Conservation (phyloP, 495 filamentous ascomycete species). For the Hypoxylon rickii region DNA sequence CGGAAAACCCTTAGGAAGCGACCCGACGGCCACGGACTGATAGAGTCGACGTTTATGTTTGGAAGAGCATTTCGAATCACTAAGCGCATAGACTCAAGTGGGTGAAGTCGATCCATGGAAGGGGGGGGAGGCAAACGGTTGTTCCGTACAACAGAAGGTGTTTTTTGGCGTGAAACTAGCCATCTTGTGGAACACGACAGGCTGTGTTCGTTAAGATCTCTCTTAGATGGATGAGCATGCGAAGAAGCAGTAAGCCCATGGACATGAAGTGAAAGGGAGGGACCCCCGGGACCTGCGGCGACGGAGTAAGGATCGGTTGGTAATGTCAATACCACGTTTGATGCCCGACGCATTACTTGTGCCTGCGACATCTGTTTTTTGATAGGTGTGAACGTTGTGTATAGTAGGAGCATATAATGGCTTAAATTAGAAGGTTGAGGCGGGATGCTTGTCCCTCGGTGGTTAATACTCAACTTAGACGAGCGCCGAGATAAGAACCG, state of each 20-base stretch:
- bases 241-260: slow-evolving; percentile 19
- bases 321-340: slow-evolving; percentile 32
- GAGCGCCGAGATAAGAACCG: slow-evolving; percentile 20
- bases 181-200: slow-evolving; percentile 40
- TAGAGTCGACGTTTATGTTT: slow-evolving; percentile 35
- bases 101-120: slow-evolving; percentile 44
- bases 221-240: slow-evolving; percentile 30
- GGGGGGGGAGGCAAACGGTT: slow-evolving; percentile 14
- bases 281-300: slow-evolving; percentile 27
- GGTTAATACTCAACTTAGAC: slow-evolving; percentile 16
- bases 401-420: slow-evolving; percentile 30
- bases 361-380: slow-evolving; percentile 23
- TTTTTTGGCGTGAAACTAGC: slow-evolving; percentile 27
- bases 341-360: slow-evolving; percentile 32
- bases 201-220: slow-evolving; percentile 24
- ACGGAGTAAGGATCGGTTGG: slow-evolving; percentile 32
- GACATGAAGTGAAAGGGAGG: slow-evolving; percentile 26
- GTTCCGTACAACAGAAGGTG: slow-evolving; percentile 29
- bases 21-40: slow-evolving; percentile 35
- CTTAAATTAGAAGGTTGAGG: slow-evolving; percentile 32
- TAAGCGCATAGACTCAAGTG: slow-evolving; percentile 39
- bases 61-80: slow-evolving; percentile 39
- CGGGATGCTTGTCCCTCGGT: slow-evolving; percentile 27
- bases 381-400: slow-evolving; percentile 17
- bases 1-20: slow-evolving; percentile 43